Evolutionary conservation across 176 grass and related monocot genomes (phyloP), one percentile per base, ranked within the genome.

Genomic region (Triticum turgidum): DNA sequence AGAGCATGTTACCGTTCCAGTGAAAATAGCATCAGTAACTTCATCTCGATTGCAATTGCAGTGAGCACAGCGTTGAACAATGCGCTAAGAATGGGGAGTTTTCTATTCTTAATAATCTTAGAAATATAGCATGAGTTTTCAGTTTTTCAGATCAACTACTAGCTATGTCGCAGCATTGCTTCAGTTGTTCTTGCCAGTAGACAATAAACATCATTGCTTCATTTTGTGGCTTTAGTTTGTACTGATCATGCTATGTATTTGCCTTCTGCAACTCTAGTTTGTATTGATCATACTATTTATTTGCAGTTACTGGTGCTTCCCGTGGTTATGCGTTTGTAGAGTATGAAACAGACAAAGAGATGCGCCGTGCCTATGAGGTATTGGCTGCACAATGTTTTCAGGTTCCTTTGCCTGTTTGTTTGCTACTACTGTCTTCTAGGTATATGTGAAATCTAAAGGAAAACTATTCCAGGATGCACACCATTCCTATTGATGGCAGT

Each of bases 291-390:
- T 11, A 44, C 25, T 34, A 13, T 56, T 47, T 8, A 4, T 80
- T 83, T 93, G 72, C 81, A 98, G 96, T 98, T 87, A 98, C 93
- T 11, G 96, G 96, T 82, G 91, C 93, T 49, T 98, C 93, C 22
- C 56, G 86, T 25, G 96, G 96, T 24, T 95, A 98, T 88, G 96
- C 96, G 41, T 98, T 98, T 89, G 90, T 98, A 65, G 93, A 98
- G 86, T 98, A 92, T 70, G 96, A 95, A 92, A 90, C 88, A 49
- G 90, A 95, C 69, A 89, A 71, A 65, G 93, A 98, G 84, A 95
- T 98, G 96, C 86, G 61, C 1, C 74, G 79, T 79, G 96, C 93
- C 20, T 95, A 98, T 69, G 91, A 95, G 93, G 96, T 98, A 82
- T 45, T 12, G 54, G 1, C 49, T 11, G 18, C 9, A 79, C 39